Conservation (phyloP, 768 basidiomycete species). For the Mycena indigotica region DNA sequence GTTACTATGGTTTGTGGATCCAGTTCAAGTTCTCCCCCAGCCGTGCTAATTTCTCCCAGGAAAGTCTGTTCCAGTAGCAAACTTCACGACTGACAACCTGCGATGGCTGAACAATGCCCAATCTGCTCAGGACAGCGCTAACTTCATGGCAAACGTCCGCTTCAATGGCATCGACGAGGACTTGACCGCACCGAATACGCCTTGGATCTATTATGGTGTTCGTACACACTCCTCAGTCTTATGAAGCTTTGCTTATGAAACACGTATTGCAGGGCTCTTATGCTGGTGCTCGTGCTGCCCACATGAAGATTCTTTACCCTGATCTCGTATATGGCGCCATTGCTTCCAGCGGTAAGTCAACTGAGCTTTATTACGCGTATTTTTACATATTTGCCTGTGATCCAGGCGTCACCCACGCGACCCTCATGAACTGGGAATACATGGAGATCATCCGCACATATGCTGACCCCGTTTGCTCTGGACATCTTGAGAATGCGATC, state of each 20-base stretch:
- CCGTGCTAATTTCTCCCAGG: conserved; percentile 41
- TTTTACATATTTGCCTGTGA: not conserved
- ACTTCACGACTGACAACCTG: conserved; percentile 82
- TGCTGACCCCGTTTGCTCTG: conserved; percentile 64
- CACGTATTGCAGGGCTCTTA: conserved; percentile 69
- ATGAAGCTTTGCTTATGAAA: conserved; percentile 8
- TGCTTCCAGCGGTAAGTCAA: conserved; percentile 72
- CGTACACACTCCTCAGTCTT: conserved; percentile 24
- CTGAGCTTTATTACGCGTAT: not conserved
- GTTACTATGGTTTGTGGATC: conserved; percentile 70
- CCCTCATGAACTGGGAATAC: conserved; percentile 83
- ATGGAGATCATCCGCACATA: conserved; percentile 77
- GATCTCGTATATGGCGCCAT: conserved; percentile 89
- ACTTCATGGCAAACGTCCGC: conserved; percentile 83
- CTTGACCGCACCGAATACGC: conserved; percentile 69
- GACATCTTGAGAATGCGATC: conserved; percentile 59
- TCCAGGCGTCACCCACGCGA: conserved; percentile 82
- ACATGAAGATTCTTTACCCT: conserved; percentile 86
- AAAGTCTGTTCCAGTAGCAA: conserved; percentile 69
- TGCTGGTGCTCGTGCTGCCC: conserved; percentile 90
- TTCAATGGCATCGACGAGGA: conserved; percentile 72
- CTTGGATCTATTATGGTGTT: conserved; percentile 95
- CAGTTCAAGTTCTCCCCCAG: conserved; percentile 14
- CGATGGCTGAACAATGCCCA: conserved; percentile 90
- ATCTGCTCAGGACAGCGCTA: conserved; percentile 86